Evolutionary conservation across 257 asterid species (phyloP), one percentile per base, ranked within the genome.

Genomic region (Echium plantagineum): DNA sequence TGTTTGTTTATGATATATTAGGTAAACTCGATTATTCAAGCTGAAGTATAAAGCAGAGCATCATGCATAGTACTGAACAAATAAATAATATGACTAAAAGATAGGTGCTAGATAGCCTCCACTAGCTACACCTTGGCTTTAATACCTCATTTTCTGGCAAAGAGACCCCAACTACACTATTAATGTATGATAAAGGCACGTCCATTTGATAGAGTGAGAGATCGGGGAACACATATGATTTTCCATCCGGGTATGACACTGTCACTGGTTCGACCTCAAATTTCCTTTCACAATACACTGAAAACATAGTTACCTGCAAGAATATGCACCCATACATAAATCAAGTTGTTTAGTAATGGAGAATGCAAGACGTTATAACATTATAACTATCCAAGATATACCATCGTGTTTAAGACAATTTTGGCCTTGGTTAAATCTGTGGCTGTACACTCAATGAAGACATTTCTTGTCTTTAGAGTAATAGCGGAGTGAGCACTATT

Each of bases 401-500:
- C 98, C 98, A 91, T 79, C 61, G 98, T 91, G 82, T 88, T 91
- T 70, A 91, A 71, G 71, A 91, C 96, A 61, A 84, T 77, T 61
- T 76, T 88, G 67, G 98, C 96, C 75, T 88, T 91, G 8, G 88
- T 85, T 81, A 85, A 75, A 76, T 91, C 98, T 21, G 96, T 88
- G 60, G 98, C 98, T 28, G 98, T 91, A 83, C 98, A 91, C 71
- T 91, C 98, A 61, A 91, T 85, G 62, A 91, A 88, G 15, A 91
- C 94, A 52, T 85, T 91, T 80, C 74, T 88, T 22, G 98, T 88
- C 80, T 84, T 78, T 77, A 88, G 65, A 10, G 80, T 69, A 67
- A 91, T 91, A 72, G 98, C 96, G 55, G 98, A 91, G 81, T 88
- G 96, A n/a, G 96, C 83, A 64, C 98, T 90, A 71, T 91, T 91